Percentiles rank a stretch among this genome's conserved stretches.
Evolutionary conservation across 305 asterid genomes (phyloP).

Genomic region (Fraxinus latifolia): DNA sequence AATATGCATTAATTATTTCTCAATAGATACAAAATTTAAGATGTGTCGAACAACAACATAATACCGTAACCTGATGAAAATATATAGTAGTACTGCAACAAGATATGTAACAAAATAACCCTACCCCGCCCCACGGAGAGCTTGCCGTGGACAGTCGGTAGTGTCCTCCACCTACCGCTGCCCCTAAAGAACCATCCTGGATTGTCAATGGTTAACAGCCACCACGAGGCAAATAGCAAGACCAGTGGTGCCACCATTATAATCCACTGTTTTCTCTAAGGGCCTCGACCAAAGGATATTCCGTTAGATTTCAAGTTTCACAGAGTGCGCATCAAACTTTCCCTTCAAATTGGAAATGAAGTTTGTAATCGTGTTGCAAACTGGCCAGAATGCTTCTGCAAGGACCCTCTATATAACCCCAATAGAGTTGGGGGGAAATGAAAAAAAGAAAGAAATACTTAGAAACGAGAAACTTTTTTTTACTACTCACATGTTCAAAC

Average conservation of each 20-base stretch:
- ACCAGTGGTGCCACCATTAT: constrained; percentile 30
- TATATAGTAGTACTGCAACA: constrained; percentile 34
- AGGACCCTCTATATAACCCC: constrained; percentile 69
- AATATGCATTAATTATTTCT: background rate
- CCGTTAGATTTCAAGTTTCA: background rate
- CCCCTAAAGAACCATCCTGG: constrained; percentile 30
- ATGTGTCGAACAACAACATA: background rate
- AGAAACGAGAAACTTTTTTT: background rate
- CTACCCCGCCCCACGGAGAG: constrained; percentile 36
- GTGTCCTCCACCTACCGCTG: constrained; percentile 24
- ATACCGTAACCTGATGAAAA: constrained; percentile 25
- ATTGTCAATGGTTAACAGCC: constrained; percentile 27
- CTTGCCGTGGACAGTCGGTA: constrained; percentile 27
- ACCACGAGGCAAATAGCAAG: constrained; percentile 23
- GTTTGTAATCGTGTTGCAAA: constrained; percentile 73
- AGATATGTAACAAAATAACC: constrained; percentile 28
- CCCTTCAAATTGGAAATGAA: constrained; percentile 75
- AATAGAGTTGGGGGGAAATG: background rate
- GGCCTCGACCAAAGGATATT: constrained; percentile 48
- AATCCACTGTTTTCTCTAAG: constrained; percentile 39
- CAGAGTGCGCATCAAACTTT: constrained; percentile 55
- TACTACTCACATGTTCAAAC: background rate
- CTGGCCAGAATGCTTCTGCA: constrained; percentile 71
- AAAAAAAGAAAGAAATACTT: background rate
- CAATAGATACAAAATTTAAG: background rate